Percentiles rank a stretch among this genome's conserved stretches.
Evolutionary conservation across 176 grass and related monocot species (phyloP).

Genomic region (Aegilops umbellulata): DNA sequence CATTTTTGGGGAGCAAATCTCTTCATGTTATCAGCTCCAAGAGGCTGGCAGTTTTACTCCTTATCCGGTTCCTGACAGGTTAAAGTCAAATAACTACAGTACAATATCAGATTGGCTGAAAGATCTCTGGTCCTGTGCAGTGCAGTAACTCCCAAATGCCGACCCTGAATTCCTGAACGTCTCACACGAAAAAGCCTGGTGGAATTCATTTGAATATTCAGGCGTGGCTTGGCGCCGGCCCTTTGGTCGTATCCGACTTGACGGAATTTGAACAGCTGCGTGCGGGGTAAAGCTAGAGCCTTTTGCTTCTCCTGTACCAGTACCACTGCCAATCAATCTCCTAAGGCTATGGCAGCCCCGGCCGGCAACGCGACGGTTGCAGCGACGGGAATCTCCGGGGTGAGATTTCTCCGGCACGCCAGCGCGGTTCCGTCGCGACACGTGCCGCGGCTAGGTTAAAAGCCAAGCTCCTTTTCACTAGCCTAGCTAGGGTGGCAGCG

Average conservation of each 20-base stretch:
- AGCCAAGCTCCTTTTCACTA: no score
- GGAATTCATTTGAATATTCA: not conserved
- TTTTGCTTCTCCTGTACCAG: no score
- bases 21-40: not conserved
- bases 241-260: constrained; percentile 37
- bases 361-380: no score
- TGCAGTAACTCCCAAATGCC: not conserved
- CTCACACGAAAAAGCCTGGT: no score
- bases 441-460: not conserved
- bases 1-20: not conserved
- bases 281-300: no score
- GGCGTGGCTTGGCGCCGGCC: constrained; percentile 21
- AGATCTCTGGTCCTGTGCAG: not conserved
- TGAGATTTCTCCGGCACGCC: no score
- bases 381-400: no score
- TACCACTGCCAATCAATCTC: no score
- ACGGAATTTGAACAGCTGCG: constrained; percentile 24
- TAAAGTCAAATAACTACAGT: not conserved
- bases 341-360: no score
- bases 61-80: not conserved
- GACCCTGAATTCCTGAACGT: not conserved
- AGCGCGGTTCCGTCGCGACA: no score
- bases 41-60: not conserved
- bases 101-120: no score
- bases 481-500: not conserved